Evolutionary conservation across 2,329 filamentous ascomycete genomes (phyloP).

Genomic region (Cadophora luteo-olivacea): DNA sequence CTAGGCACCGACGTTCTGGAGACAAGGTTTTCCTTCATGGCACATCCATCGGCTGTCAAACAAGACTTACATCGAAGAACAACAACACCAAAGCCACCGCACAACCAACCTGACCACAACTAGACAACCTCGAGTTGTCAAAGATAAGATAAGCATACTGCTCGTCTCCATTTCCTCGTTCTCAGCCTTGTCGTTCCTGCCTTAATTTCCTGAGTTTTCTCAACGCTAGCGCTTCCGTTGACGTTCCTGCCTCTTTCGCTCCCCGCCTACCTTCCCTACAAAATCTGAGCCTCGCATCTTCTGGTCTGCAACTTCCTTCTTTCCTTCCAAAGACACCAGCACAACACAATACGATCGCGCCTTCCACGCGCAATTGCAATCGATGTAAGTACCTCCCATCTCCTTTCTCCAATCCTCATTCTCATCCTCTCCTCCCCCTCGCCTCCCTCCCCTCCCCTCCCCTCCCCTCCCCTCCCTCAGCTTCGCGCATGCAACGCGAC

Average conservation of each 20-base stretch:
- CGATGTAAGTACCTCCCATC: not conserved
- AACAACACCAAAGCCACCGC: not conserved
- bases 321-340: not conserved
- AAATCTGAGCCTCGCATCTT: not conserved
- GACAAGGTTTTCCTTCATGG: not conserved
- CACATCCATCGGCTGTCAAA: not conserved
- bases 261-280: not conserved
- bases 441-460: not conserved
- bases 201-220: not conserved
- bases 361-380: not conserved
- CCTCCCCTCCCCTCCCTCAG: not conserved
- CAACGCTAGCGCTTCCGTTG: not conserved
- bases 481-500: not conserved
- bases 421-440: not conserved
- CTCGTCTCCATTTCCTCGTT: not conserved
- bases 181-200: slow-evolving; percentile 1
- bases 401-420: not conserved
- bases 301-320: not conserved
- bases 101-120: not conserved
- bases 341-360: not conserved
- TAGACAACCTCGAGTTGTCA: not conserved
- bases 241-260: slow-evolving; percentile 1
- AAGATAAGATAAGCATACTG: not conserved
- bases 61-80: not conserved
- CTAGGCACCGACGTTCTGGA: too few species aligned